Conservation (phyloP, 2,329 filamentous ascomycete genomes). For the Simplicillium sp. region DNA sequence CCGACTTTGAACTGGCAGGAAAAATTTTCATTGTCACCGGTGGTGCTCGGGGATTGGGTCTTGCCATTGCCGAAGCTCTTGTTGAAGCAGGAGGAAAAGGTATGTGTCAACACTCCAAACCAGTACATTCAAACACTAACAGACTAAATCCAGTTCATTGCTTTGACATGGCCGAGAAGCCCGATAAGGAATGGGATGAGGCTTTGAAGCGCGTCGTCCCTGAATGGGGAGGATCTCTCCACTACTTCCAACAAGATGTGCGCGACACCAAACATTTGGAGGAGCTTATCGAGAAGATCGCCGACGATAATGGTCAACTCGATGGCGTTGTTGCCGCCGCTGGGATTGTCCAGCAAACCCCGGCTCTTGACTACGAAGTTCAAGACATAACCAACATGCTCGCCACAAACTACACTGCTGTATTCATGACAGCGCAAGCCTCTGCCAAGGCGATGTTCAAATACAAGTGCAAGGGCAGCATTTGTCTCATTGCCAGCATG, state of each 20-base stretch:
- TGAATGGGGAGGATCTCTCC: conserved; percentile 52
- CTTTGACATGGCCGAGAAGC: conserved; percentile 40
- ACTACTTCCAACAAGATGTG: conserved; percentile 61
- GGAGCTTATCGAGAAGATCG: conserved; percentile 48
- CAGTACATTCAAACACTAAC: not conserved
- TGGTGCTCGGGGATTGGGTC: conserved; percentile 61
- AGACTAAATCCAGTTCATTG: conserved; percentile 37
- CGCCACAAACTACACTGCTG: conserved; percentile 60
- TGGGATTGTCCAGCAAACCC: conserved; percentile 58
- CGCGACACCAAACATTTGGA: conserved; percentile 51
- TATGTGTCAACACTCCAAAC: conserved; percentile 14
- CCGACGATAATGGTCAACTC: conserved; percentile 47
- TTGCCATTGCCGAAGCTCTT: conserved; percentile 63
- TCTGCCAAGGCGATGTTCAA: conserved; percentile 51
- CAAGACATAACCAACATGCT: conserved; percentile 51
- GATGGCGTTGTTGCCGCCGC: conserved; percentile 64
- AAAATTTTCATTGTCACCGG: conserved; percentile 64
- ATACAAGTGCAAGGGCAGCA: too few relatives aligned
- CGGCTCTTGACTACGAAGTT: conserved; percentile 57
- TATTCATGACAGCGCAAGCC: conserved; percentile 61
- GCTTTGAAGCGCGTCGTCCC: conserved; percentile 53
- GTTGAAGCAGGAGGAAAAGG: conserved; percentile 65
- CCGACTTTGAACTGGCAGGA: conserved; percentile 61
- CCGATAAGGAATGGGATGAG: conserved; percentile 46
- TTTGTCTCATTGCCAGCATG: not conserved